Evolutionary conservation across 2,329 filamentous ascomycete species (phyloP), one percentile per base, ranked within the genome.

Genomic region (Cladosporium sp.): DNA sequence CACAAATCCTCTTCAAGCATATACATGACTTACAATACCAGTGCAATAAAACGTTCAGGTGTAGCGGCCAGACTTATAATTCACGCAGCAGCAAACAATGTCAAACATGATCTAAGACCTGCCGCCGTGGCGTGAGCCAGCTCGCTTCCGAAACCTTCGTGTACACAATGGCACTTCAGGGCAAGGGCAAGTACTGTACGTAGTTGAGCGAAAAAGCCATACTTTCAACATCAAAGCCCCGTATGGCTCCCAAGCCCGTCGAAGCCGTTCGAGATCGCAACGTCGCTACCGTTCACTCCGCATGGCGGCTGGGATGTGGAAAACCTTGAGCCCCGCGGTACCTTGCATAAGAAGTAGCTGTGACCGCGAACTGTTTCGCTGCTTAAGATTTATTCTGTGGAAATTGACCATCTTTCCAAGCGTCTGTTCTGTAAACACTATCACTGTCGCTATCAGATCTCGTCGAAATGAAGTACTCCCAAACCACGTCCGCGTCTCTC

Each of bases 181-280:
- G 39, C 7, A 21, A 21, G 39, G n/a, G 8, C 18, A 7, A 11
- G 39, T 43, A 39, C 11, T 34, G 32, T 34, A 34, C 32, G 28
- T 30, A 13, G 36, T 5, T 6, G 16, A 39, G 18, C 36, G 36
- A 43, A 43, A 10, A 2, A n/a, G 39, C 39, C 39, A 43, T 10
- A 53, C 58, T 61, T 53, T 61, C 58, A 46, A 61, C 58, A 49
- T 43, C 34, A n/a, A 36, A 32, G n/a, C n/a, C n/a, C n/a, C n/a
- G n/a, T n/a, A 43, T 7, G 25, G 39, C 58, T 39, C 46, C 58
- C 53, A 46, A 48, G 57, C 8, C 18, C n/a, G 13, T 21, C 57
- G 16, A 59, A 16, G 39, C 30, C n/a, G 46, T 21, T 21, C 43
- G 21, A 14, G n/a, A 32, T 39, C 28, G 46, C 23, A n/a, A 32